These are phyloP conservation scores for Colletotrichum limetticola DNA, from an alignment of 2,329 filamentous ascomycete genomes.

Conservation along the genomic window DNA sequence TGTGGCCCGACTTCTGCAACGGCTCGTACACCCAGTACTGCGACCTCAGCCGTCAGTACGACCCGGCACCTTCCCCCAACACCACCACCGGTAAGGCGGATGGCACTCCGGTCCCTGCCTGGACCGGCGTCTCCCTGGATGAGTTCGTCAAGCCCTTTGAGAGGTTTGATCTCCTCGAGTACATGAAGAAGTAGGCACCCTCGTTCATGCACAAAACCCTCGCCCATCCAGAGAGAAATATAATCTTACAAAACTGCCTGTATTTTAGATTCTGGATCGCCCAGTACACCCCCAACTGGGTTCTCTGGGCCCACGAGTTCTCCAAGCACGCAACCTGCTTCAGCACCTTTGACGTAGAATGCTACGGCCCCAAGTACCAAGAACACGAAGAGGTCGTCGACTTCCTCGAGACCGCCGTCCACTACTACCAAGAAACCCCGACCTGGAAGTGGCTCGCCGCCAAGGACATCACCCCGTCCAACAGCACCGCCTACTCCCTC, in stretches of 20 bases:
- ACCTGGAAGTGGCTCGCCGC: constrained; percentile 70
- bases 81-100: constrained; percentile 67
- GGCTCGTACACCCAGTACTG: constrained; percentile 74
- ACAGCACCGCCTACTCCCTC: constrained; percentile 66
- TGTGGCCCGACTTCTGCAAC: constrained; percentile 66
- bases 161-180: constrained; percentile 68
- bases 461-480: constrained; percentile 66
- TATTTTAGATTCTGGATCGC: constrained; percentile 61
- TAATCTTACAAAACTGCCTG: not conserved
- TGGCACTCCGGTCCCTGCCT: constrained; percentile 65
- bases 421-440: constrained; percentile 67
- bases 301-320: constrained; percentile 76
- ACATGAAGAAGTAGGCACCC: constrained; percentile 66
- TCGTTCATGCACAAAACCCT: too few species aligned
- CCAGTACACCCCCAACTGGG: constrained; percentile 63
- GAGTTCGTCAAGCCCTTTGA: constrained; percentile 69
- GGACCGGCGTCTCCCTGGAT: constrained; percentile 66
- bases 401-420: constrained; percentile 70
- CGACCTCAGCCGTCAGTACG: constrained; percentile 72
- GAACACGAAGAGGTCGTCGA: constrained; percentile 70
- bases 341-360: constrained; percentile 72
- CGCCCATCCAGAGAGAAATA: constrained; percentile 38
- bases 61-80: constrained; percentile 69
- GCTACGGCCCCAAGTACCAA: constrained; percentile 69
- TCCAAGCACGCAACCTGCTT: constrained; percentile 76